Conservation (phyloP, 306 rosid species). For the Amphicarpaea edgeworthii region DNA sequence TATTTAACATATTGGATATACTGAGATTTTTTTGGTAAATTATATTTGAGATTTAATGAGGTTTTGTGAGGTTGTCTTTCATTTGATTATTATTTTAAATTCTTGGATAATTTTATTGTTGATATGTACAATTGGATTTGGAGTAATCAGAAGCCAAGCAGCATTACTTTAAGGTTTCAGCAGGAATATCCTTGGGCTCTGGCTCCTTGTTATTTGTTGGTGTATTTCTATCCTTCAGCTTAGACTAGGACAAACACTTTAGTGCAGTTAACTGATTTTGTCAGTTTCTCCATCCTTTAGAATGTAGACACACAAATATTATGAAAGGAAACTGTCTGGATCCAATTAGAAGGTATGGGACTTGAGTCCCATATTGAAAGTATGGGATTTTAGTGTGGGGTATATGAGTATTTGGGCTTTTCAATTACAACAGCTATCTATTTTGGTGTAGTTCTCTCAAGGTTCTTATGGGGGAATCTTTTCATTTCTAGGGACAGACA, state of each 20-base stretch:
- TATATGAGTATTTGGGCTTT: neutral
- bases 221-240: constrained; percentile 31
- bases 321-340: neutral
- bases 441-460: neutral
- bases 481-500: constrained; percentile 15
- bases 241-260: constrained; percentile 26
- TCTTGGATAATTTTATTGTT: constrained; percentile 16
- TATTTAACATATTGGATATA: constrained; percentile 11
- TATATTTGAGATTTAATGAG: neutral
- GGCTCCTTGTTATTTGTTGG: constrained; percentile 4
- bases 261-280: neutral
- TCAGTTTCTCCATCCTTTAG: constrained; percentile 1
- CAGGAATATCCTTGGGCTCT: constrained; percentile 38
- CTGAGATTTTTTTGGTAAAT: constrained; percentile 33
- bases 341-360: neutral
- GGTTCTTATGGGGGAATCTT: neutral
- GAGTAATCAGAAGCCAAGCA: constrained; percentile 3
- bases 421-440: neutral
- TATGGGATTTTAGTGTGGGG: neutral
- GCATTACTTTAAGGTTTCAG: constrained; percentile 11
- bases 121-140: constrained; percentile 21
- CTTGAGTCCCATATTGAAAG: neutral
- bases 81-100: constrained; percentile 25
- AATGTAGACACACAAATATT: neutral
- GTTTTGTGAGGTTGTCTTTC: constrained; percentile 10